phyloP scores from a whole-genome alignment of 139 green algal genomes.

The Chlamydomonas sphaeroides region DNA sequence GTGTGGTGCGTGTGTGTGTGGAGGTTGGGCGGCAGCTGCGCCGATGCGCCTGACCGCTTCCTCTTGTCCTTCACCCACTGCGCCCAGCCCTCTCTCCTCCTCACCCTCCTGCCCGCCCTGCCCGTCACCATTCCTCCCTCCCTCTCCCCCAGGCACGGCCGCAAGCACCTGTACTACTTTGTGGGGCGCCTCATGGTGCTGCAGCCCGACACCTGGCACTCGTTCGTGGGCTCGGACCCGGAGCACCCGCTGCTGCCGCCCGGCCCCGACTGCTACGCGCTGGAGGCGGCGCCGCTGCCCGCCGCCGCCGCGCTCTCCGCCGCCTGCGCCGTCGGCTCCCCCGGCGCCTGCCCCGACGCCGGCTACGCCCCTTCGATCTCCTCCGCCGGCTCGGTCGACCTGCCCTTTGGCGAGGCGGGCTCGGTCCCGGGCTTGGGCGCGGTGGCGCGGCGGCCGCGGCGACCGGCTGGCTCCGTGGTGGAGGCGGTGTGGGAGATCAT shows the following conservation, averaged over 20 bases:
- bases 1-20: no score
- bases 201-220: constrained; percentile 81
- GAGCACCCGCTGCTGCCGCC: constrained; percentile 88
- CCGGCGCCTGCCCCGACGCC: neutral
- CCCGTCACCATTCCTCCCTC: no score
- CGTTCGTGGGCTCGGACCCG: constrained; percentile 58
- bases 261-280: constrained; percentile 71
- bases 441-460: neutral
- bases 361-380: no score
- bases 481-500: constrained; percentile 84
- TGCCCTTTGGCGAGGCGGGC: neutral
- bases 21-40: no score
- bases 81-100: no score
- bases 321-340: neutral
- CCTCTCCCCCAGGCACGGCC: constrained; percentile 13
- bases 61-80: no score
- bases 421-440: no score
- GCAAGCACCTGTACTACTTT: constrained; percentile 62
- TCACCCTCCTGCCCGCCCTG: no score
- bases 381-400: neutral
- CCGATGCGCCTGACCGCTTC: no score
- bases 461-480: constrained; percentile 22
- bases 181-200: constrained; percentile 89
- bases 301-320: neutral
- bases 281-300: neutral